Evolutionary conservation across 106 monocot species (phyloP).

Genomic region (Dendrobium officinale): DNA sequence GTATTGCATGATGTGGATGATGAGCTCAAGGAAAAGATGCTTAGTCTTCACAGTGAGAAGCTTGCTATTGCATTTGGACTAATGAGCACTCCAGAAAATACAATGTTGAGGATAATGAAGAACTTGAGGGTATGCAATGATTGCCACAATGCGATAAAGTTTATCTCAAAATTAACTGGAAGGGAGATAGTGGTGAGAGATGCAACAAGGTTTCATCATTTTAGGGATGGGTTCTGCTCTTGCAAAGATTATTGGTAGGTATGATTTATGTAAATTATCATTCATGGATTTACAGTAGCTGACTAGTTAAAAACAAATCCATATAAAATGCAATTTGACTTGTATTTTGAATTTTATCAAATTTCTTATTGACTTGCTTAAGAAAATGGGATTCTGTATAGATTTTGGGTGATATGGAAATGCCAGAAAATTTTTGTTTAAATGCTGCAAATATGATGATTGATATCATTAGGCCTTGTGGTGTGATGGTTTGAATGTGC

Average conservation of each 20-base stretch:
- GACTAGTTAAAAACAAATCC: too few relatives aligned
- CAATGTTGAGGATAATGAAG: conserved; percentile 77
- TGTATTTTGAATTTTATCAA: too few relatives aligned
- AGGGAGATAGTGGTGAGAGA: conserved; percentile 88
- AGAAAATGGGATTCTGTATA: too few relatives aligned
- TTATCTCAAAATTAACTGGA: conserved; percentile 37
- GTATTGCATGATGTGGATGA: conserved; percentile 84
- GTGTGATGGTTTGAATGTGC: too few relatives aligned
- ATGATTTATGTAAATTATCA: not conserved
- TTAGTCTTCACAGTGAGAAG: conserved; percentile 75
- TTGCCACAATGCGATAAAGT: conserved; percentile 78
- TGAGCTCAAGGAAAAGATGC: conserved; percentile 69
- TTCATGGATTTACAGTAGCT: too few relatives aligned
- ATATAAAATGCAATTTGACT: too few relatives aligned
- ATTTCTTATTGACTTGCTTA: too few relatives aligned
- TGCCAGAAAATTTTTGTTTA: too few relatives aligned
- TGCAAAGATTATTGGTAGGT: conserved; percentile 79
- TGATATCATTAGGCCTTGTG: too few relatives aligned
- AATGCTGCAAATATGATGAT: too few relatives aligned
- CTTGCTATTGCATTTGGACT: conserved; percentile 81
- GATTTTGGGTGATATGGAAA: too few relatives aligned
- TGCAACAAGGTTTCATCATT: conserved; percentile 86
- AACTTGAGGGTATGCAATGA: conserved; percentile 86
- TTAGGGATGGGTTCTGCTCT: conserved; percentile 69
- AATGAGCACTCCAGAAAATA: conserved; percentile 60